Percentiles rank a stretch among this genome's conserved stretches.
These are phyloP conservation scores for Tulasnella sp. DNA, from an alignment of 768 basidiomycete species.

Conservation along the genomic window DNA sequence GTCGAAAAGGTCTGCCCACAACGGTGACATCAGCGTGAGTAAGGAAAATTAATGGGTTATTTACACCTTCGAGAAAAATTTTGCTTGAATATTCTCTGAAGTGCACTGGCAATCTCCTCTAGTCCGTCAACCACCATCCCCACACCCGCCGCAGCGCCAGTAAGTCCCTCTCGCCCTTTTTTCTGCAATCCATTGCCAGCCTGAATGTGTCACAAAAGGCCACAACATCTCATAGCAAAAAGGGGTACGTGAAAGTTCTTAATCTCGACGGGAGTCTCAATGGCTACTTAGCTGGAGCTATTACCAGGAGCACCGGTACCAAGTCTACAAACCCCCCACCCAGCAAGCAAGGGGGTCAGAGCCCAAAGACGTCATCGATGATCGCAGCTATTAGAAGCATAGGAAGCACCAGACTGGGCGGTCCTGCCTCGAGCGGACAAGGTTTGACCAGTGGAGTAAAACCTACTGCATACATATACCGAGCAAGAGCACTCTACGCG, in stretches of 20 bases:
- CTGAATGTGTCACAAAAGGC: no score
- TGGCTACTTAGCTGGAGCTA: no score
- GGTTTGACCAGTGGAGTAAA: conserved; percentile 64
- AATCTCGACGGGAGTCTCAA: no score
- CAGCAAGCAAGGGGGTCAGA: conserved; percentile 38
- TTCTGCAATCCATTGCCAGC: no score
- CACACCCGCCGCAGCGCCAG: background rate
- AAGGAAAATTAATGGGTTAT: background rate
- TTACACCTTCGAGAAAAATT: no score
- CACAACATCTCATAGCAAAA: no score
- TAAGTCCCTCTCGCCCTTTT: no score
- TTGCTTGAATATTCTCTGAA: background rate
- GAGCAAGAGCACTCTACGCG: conserved; percentile 84
- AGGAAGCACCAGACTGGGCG: conserved; percentile 56
- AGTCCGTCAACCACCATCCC: background rate
- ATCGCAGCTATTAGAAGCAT: conserved; percentile 48
- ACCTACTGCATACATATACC: conserved; percentile 51
- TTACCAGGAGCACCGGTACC: conserved; percentile 9
- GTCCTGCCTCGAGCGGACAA: conserved; percentile 46
- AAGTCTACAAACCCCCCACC: conserved; percentile 15
- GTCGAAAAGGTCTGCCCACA: background rate
- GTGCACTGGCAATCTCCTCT: background rate
- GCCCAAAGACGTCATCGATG: conserved; percentile 44
- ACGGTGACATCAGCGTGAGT: background rate
- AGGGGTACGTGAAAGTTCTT: no score